Evolutionary conservation across 805 yeast genomes (phyloP).

Genomic region (Saccharomycopsis babjevae): DNA sequence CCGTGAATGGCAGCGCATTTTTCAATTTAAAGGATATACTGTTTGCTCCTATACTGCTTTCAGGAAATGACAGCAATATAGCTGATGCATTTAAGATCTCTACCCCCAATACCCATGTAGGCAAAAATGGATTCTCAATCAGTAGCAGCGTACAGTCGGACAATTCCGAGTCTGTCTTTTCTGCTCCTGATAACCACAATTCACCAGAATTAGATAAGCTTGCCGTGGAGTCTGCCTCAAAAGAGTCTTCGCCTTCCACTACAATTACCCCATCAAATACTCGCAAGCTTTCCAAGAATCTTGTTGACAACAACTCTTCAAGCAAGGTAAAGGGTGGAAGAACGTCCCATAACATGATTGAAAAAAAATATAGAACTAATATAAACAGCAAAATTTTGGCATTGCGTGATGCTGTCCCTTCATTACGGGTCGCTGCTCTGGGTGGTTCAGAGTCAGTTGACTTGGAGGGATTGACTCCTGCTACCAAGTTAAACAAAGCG

Average conservation of each 20-base stretch:
- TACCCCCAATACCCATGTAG: not conserved
- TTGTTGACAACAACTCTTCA: conserved; percentile 6
- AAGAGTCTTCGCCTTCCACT: not conserved
- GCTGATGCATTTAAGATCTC: not conserved
- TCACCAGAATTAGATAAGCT: not conserved
- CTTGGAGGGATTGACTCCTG: conserved; percentile 68
- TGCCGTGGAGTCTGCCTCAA: not conserved
- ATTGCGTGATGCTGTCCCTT: conserved; percentile 68
- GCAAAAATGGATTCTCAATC: not conserved
- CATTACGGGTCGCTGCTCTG: conserved; percentile 50
- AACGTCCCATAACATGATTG: conserved; percentile 69
- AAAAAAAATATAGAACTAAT: conserved; percentile 70
- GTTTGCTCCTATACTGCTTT: not conserved
- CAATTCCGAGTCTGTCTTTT: not conserved
- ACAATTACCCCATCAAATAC: not conserved
- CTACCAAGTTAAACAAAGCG: conserved; percentile 67
- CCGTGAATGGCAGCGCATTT: not conserved
- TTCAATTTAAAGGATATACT: not conserved
- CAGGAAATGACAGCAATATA: not conserved
- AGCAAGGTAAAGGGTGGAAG: conserved; percentile 42
- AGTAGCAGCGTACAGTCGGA: not conserved
- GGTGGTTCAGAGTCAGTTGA: conserved; percentile 40
- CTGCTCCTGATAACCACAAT: not conserved
- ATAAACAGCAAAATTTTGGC: conserved; percentile 62
- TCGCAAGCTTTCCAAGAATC: not conserved